phyloP scores from a whole-genome alignment of 768 basidiomycete species.

The Leccinum boreale region DNA sequence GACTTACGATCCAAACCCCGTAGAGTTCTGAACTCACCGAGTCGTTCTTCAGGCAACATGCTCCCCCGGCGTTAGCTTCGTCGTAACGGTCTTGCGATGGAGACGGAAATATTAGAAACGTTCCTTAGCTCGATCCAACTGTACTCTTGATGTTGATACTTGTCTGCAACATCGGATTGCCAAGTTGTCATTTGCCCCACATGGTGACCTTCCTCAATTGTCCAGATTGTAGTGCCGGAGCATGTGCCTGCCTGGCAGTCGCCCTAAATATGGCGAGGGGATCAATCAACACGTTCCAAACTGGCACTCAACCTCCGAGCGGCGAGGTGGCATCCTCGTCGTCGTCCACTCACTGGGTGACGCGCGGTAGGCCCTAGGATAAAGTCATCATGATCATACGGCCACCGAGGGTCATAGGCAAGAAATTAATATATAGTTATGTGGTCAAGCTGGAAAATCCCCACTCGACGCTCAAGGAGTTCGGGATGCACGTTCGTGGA shows the following conservation, averaged over 20 bases:
- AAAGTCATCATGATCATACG: neutral
- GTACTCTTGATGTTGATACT: slow-evolving; percentile 9
- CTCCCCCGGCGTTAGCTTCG: neutral
- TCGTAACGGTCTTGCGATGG: neutral
- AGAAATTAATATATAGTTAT: too few relatives aligned
- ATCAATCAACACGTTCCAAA: neutral
- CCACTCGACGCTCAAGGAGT: neutral
- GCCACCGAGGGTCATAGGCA: neutral
- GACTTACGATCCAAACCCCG: neutral
- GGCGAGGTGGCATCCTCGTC: neutral
- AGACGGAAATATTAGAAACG: slow-evolving; percentile 6
- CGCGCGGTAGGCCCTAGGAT: neutral
- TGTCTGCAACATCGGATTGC: slow-evolving; percentile 3
- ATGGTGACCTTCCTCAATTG: neutral
- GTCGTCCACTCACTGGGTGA: neutral
- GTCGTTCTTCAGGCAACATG: neutral
- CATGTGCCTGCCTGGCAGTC: neutral
- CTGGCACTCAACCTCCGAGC: neutral
- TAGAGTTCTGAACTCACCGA: slow-evolving; percentile 3
- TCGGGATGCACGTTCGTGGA: slow-evolving; percentile 22
- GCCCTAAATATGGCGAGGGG: neutral
- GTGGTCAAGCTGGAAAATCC: neutral
- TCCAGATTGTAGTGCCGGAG: neutral
- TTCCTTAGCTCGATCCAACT: slow-evolving; percentile 6
- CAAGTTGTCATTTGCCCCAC: slow-evolving; percentile 9